These are phyloP conservation scores for Macadamia integrifolia DNA, from an alignment of 164 flowering plant species.

Conservation along the genomic window DNA sequence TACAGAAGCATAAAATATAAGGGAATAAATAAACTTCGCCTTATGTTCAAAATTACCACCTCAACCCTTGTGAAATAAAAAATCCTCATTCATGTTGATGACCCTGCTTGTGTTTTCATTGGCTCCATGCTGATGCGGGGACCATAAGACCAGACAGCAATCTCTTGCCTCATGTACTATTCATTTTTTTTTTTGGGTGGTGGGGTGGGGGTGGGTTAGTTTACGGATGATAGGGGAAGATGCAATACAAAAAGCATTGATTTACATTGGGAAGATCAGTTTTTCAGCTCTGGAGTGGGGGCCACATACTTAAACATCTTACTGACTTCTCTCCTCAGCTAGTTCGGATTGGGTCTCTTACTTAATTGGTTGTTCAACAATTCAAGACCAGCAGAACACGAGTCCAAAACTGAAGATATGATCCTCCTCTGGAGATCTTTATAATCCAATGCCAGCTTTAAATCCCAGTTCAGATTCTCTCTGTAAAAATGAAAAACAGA, in stretches of 20 bases:
- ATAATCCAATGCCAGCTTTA: slow-evolving; percentile 56
- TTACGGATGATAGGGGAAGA: background rate
- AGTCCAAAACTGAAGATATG: slow-evolving; percentile 47
- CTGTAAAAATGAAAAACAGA: slow-evolving; percentile 20
- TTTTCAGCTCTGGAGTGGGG: background rate
- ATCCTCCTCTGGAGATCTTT: slow-evolving; percentile 58
- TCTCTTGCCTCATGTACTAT: too few species aligned
- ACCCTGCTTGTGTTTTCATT: too few species aligned
- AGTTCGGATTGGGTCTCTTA: background rate
- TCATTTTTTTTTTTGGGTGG: too few species aligned
- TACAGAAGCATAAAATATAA: too few species aligned
- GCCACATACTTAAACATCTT: background rate
- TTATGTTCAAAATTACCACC: too few species aligned
- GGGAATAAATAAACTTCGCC: too few species aligned
- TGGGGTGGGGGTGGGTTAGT: too few species aligned
- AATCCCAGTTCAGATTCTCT: slow-evolving; percentile 50
- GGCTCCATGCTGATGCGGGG: too few species aligned
- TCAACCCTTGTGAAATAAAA: too few species aligned
- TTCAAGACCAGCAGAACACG: slow-evolving; percentile 50
- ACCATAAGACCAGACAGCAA: too few species aligned
- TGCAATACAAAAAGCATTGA: background rate
- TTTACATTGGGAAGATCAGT: background rate
- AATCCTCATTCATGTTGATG: too few species aligned
- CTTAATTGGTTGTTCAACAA: slow-evolving; percentile 29
- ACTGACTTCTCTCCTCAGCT: slow-evolving; percentile 4